Percentiles rank a stretch among this genome's conserved stretches.
These are phyloP conservation scores for Aspergillus hortae DNA, from an alignment of 2,329 filamentous ascomycete genomes.

Conservation along the genomic window DNA sequence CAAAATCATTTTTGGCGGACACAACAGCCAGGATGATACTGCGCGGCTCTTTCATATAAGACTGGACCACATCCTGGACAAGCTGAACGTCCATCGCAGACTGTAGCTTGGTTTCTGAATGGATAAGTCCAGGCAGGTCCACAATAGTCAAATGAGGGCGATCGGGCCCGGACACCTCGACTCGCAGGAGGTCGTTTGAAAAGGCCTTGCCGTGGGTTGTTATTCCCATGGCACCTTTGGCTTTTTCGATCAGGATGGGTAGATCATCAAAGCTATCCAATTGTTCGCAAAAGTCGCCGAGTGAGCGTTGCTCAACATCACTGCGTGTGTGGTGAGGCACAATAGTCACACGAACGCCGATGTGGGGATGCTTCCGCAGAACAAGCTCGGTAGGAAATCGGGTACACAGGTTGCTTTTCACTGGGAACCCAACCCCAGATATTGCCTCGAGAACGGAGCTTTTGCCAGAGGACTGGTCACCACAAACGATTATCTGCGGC, in stretches of 20 bases:
- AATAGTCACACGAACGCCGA: slow-evolving; percentile 20
- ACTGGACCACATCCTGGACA: slow-evolving; percentile 47
- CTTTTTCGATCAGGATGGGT: slow-evolving; percentile 19
- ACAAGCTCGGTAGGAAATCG: slow-evolving; percentile 60
- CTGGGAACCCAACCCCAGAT: slow-evolving; percentile 59
- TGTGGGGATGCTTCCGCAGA: slow-evolving; percentile 35
- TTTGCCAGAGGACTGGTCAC: too few relatives aligned
- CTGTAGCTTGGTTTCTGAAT: slow-evolving; percentile 54
- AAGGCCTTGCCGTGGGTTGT: slow-evolving; percentile 24
- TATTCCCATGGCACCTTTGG: slow-evolving; percentile 23
- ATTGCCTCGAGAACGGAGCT: slow-evolving; percentile 60
- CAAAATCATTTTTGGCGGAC: slow-evolving; percentile 42
- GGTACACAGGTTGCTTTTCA: slow-evolving; percentile 59
- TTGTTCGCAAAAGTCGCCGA: slow-evolving; percentile 15
- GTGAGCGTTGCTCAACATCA: slow-evolving; percentile 12
- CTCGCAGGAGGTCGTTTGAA: slow-evolving; percentile 52
- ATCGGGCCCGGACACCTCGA: slow-evolving; percentile 58
- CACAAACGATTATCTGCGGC: too few relatives aligned
- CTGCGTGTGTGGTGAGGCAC: slow-evolving; percentile 39
- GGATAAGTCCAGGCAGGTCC: slow-evolving; percentile 59
- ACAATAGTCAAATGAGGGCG: slow-evolving; percentile 60
- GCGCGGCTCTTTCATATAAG: slow-evolving; percentile 40
- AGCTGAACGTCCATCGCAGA: slow-evolving; percentile 53
- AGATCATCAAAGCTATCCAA: slow-evolving; percentile 17
- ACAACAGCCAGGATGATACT: slow-evolving; percentile 49